A percentile compares a stretch with the other conserved stretches of the same genome.
These are phyloP conservation scores for Neoscytalidium dimidiatum DNA, from an alignment of 2,329 filamentous ascomycete species.

Conservation along the genomic window DNA sequence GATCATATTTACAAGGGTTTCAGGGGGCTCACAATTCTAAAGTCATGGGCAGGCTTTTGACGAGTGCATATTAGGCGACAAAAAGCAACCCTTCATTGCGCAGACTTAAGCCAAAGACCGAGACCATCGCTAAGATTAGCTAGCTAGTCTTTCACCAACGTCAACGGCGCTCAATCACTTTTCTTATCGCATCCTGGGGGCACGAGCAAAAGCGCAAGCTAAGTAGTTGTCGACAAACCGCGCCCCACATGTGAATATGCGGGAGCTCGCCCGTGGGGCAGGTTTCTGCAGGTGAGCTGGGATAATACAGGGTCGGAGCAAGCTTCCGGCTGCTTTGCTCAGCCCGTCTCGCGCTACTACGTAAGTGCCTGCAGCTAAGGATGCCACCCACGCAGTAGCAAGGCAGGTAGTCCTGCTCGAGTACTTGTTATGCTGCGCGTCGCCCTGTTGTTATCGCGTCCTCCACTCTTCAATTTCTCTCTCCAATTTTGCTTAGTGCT, in stretches of 20 bases:
- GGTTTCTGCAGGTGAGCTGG: background rate
- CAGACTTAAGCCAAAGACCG: background rate
- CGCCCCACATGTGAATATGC: background rate
- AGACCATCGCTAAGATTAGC: background rate
- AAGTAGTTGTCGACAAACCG: background rate
- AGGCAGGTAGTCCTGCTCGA: background rate
- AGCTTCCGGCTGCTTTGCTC: background rate
- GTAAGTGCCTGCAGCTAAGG: conserved; percentile 1
- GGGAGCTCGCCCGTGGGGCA: background rate
- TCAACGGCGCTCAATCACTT: background rate
- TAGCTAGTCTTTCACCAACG: background rate
- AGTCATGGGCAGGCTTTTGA: no score
- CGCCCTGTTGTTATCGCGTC: background rate
- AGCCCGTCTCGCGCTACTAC: background rate
- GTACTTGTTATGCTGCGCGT: background rate
- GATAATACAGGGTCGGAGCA: background rate
- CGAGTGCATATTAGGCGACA: no score
- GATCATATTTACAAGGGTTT: background rate
- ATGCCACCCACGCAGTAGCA: background rate
- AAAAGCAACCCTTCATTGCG: background rate
- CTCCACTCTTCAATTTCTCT: background rate
- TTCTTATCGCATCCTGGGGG: conserved; percentile 10
- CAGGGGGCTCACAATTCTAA: background rate
- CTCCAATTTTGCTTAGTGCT: background rate
- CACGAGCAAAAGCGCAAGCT: background rate